Percentiles rank a stretch among this genome's conserved stretches.
phyloP scores from a whole-genome alignment of 371 early-diverging fungal species.

The Fennellomyces sp. region DNA sequence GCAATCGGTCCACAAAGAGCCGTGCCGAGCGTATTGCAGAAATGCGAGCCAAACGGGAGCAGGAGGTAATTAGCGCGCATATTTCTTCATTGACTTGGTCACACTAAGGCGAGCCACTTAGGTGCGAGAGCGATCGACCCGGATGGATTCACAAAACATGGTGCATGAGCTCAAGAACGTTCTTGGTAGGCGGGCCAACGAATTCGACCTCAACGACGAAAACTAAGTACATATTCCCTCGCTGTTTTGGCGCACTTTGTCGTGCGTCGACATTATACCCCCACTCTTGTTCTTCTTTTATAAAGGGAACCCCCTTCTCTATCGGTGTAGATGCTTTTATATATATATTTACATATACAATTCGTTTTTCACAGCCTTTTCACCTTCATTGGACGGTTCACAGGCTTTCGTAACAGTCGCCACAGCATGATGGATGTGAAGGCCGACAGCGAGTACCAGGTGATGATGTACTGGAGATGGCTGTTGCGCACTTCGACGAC shows the following conservation, averaged over 20 bases:
- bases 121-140: conserved; percentile 29
- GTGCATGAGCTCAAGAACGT: conserved; percentile 69
- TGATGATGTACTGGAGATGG: conserved; percentile 86
- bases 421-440: conserved; percentile 73
- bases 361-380: conserved; percentile 22
- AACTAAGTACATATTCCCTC: neutral
- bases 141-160: conserved; percentile 54
- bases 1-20: conserved; percentile 42
- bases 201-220: conserved; percentile 28
- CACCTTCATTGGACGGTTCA: conserved; percentile 35
- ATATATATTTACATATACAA: neutral
- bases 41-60: conserved; percentile 50
- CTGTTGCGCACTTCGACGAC: conserved; percentile 81
- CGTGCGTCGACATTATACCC: conserved; percentile 2
- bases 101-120: conserved; percentile 7
- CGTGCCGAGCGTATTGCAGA: conserved; percentile 64
- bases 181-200: conserved; percentile 46
- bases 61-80: conserved; percentile 43
- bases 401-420: conserved; percentile 49
- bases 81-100: neutral
- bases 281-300: neutral
- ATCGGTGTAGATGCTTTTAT: neutral
- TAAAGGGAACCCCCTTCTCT: neutral
- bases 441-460: conserved; percentile 81
- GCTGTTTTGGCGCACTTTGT: neutral